phyloP scores from a whole-genome alignment of 2,329 filamentous ascomycete genomes.

The Torrubiella hemipterigena region DNA sequence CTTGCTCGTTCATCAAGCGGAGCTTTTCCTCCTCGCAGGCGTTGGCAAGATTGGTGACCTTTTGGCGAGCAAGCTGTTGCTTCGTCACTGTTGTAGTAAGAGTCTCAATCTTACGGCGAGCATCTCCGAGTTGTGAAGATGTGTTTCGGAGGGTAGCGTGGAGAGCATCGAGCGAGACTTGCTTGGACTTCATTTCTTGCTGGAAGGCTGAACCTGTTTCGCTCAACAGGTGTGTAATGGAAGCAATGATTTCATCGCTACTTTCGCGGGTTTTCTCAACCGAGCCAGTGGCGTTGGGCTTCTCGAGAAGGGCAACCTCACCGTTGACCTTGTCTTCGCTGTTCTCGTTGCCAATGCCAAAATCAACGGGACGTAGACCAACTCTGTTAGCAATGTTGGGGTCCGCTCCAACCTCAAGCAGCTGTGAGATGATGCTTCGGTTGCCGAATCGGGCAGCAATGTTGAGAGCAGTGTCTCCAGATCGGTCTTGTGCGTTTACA shows the following conservation, averaged over 20 bases:
- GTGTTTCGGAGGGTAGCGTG: slow-evolving; percentile 72
- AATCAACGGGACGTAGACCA: slow-evolving; percentile 81
- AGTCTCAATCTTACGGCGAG: slow-evolving; percentile 60
- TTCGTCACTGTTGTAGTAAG: slow-evolving; percentile 53
- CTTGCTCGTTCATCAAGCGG: slow-evolving; percentile 28
- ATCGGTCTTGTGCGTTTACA: slow-evolving; percentile 88
- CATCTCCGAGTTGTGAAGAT: slow-evolving; percentile 65
- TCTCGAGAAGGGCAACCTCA: slow-evolving; percentile 28
- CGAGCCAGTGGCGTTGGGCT: slow-evolving; percentile 29
- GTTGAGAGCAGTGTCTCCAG: slow-evolving; percentile 89
- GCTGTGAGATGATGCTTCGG: slow-evolving; percentile 87
- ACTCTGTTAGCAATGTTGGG: slow-evolving; percentile 85
- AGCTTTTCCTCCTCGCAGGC: slow-evolving; percentile 60
- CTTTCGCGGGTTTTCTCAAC: slow-evolving; percentile 55
- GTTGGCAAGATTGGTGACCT: slow-evolving; percentile 65
- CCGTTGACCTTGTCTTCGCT: slow-evolving; percentile 31
- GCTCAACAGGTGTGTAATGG: slow-evolving; percentile 72
- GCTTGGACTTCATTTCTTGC: slow-evolving; percentile 70
- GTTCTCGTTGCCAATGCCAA: slow-evolving; percentile 69
- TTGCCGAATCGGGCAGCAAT: slow-evolving; percentile 90
- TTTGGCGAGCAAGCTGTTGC: slow-evolving; percentile 55
- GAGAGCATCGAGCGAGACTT: slow-evolving; percentile 69
- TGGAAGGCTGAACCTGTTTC: slow-evolving; percentile 72
- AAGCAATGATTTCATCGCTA: slow-evolving; percentile 66
- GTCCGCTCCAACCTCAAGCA: slow-evolving; percentile 89